These are phyloP conservation scores for Fonsecaea multimorphosa DNA, from an alignment of 2,329 filamentous ascomycete species.

Conservation along the genomic window DNA sequence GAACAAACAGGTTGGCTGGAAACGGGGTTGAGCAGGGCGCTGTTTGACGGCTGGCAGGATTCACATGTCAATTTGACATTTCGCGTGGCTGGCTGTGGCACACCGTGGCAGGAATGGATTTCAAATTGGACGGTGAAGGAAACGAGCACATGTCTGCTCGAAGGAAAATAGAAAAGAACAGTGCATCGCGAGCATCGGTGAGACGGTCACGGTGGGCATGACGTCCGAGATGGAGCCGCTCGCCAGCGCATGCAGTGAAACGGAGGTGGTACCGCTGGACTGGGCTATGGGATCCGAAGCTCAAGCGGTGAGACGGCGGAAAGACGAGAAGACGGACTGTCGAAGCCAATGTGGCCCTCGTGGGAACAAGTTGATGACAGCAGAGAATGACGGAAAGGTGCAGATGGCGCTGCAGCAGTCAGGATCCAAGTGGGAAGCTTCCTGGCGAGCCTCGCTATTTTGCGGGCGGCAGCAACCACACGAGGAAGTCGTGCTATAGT, in stretches of 20 bases:
- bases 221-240: conserved; percentile 17
- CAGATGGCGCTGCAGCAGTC: conserved; percentile 15
- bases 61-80: conserved; percentile 12
- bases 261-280: conserved; percentile 2
- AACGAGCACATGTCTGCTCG: conserved; percentile 23
- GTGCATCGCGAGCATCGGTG: conserved; percentile 15
- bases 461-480: neutral
- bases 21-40: neutral
- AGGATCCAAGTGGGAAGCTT: conserved; percentile 1
- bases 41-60: neutral
- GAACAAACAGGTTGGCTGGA: neutral
- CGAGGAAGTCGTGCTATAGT: conserved; percentile 19
- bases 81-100: neutral
- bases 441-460: neutral
- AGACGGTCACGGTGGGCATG: neutral
- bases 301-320: conserved; percentile 20
- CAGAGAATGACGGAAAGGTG: conserved; percentile 1
- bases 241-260: conserved; percentile 30
- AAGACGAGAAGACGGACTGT: neutral
- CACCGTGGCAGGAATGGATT: neutral
- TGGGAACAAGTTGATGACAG: conserved; percentile 11
- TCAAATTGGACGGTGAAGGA: neutral
- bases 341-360: conserved; percentile 3
- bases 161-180: conserved; percentile 7
- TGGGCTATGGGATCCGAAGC: conserved; percentile 7